Conservation (phyloP, 2,329 filamentous ascomycete genomes). For the Chlorencoelia australis region DNA sequence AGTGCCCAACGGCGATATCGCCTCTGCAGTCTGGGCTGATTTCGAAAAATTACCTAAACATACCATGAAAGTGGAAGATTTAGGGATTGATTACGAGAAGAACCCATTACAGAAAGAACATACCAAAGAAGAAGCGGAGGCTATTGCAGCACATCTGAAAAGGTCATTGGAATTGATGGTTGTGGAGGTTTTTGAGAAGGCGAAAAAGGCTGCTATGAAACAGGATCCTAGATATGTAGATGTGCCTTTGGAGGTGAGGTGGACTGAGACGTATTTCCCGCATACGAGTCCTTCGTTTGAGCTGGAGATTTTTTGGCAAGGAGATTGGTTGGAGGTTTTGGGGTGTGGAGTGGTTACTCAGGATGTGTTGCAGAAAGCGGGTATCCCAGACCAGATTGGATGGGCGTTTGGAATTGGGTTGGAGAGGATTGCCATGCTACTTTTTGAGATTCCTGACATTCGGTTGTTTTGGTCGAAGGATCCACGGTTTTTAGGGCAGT, state of each 20-base stretch:
- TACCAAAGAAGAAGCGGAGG: slow-evolving; percentile 65
- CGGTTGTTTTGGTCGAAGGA: slow-evolving; percentile 92
- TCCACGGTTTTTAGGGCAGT: slow-evolving; percentile 76
- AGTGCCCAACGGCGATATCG: slow-evolving; percentile 47
- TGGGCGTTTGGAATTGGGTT: slow-evolving; percentile 96
- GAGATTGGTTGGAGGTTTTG: slow-evolving; percentile 90
- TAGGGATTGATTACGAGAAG: slow-evolving; percentile 64
- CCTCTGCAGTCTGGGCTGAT: slow-evolving; percentile 58
- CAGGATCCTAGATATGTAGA: slow-evolving; percentile 40
- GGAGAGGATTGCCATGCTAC: slow-evolving; percentile 92
- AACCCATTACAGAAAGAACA: slow-evolving; percentile 80
- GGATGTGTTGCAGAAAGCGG: slow-evolving; percentile 66
- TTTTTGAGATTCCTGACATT: slow-evolving; percentile 94
- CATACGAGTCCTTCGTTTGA: slow-evolving; percentile 96
- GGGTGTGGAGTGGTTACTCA: slow-evolving; percentile 90
- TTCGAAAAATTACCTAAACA: slow-evolving; percentile 63
- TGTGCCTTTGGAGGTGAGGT: slow-evolving; percentile 76
- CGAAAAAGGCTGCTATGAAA: slow-evolving; percentile 51
- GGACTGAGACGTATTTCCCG: slow-evolving; percentile 96
- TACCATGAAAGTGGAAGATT: slow-evolving; percentile 69
- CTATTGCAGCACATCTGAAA: slow-evolving; percentile 78
- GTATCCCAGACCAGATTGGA: slow-evolving; percentile 63
- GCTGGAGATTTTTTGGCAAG: slow-evolving; percentile 87
- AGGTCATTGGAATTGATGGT: slow-evolving; percentile 82
- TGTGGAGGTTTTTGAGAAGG: slow-evolving; percentile 75